Percentiles rank a stretch among this genome's conserved stretches.
Conservation (phyloP, 2,329 filamentous ascomycete species). For the Macrophomina pseudophaseolina region DNA sequence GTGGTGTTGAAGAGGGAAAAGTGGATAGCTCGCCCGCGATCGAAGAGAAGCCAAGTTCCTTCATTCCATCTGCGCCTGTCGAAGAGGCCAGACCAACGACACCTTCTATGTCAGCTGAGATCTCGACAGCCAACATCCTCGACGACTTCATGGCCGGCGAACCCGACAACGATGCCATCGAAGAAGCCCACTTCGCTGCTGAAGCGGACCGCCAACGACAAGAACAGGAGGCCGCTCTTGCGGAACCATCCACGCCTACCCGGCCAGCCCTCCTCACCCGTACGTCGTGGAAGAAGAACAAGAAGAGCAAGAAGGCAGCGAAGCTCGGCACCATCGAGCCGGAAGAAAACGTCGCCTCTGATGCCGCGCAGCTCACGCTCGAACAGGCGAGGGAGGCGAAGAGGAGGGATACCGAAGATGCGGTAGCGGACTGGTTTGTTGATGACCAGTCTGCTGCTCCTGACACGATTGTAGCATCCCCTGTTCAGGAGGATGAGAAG, state of each 20-base stretch:
- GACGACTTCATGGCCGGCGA: constrained; percentile 36
- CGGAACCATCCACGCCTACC: constrained; percentile 22
- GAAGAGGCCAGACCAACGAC: background rate
- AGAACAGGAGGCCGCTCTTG: constrained; percentile 2
- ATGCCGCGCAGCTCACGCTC: constrained; percentile 30
- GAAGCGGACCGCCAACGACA: constrained; percentile 20
- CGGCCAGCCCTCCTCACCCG: constrained; percentile 26
- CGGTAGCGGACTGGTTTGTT: constrained; percentile 35
- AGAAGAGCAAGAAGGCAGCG: constrained; percentile 38
- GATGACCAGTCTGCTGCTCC: background rate
- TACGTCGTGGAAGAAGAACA: constrained; percentile 29
- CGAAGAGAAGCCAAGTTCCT: background rate
- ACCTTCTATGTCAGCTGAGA: background rate
- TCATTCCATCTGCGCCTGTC: background rate
- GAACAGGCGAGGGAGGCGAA: constrained; percentile 33
- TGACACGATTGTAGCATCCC: background rate
- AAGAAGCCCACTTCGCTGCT: constrained; percentile 31
- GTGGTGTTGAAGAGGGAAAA: too few relatives aligned
- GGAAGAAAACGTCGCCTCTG: background rate
- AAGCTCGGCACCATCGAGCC: constrained; percentile 36
- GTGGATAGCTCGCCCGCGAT: too few relatives aligned
- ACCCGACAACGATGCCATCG: constrained; percentile 30
- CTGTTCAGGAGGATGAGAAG: background rate
- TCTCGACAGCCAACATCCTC: constrained; percentile 25
- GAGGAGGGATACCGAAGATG: constrained; percentile 36